Conservation (phyloP, 495 filamentous ascomycete species). For the Tuber indicum region DNA sequence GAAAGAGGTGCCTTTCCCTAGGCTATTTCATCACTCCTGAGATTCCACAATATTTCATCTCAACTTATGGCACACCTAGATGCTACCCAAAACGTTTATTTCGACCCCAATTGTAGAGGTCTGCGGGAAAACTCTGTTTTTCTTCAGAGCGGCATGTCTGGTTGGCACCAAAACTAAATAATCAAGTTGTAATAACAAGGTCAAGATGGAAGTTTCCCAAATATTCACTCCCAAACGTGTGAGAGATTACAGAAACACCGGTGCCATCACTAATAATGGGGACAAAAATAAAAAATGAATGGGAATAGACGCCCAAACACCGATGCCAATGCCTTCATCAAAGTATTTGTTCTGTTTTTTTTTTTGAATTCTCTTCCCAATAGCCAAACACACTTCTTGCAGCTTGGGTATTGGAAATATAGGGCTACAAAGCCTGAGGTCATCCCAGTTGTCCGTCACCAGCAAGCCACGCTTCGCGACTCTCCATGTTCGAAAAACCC, state of each 20-base stretch:
- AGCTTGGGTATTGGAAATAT: background rate
- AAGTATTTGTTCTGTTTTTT: background rate
- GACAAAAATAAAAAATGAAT: background rate
- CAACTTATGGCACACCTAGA: background rate
- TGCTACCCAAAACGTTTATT: background rate
- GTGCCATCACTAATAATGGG: background rate
- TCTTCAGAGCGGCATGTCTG: too few species aligned
- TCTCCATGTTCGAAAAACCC: background rate
- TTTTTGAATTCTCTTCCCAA: background rate
- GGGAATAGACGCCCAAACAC: background rate
- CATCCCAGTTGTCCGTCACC: background rate
- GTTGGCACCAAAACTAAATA: background rate
- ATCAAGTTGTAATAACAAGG: background rate
- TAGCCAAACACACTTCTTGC: background rate
- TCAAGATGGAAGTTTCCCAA: background rate
- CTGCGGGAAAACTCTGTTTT: background rate
- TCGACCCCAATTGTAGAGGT: background rate
- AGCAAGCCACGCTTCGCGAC: background rate
- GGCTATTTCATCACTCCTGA: background rate
- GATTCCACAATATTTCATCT: background rate
- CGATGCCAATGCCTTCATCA: background rate
- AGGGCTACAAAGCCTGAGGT: background rate
- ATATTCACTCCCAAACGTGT: background rate
- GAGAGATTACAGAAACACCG: background rate
- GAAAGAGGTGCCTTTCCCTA: background rate